Evolutionary conservation across 2,329 filamentous ascomycete genomes (phyloP).

Genomic region (Rhytidhysteron rufulum): DNA sequence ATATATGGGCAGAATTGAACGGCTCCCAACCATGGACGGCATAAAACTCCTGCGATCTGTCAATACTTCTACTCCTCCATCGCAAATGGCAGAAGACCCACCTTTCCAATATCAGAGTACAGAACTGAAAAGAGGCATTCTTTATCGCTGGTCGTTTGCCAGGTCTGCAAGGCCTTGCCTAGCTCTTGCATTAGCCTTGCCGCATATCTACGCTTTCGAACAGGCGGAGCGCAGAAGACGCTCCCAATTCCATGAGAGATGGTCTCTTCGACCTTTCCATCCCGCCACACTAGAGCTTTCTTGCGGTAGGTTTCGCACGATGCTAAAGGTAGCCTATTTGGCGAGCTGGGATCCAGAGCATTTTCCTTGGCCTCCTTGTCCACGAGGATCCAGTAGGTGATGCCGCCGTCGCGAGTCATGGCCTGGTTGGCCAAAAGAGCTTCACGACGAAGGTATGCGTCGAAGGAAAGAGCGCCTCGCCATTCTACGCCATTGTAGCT

Average conservation of each 20-base stretch:
- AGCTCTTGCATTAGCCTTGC: conserved; percentile 73
- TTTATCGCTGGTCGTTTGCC: conserved; percentile 43
- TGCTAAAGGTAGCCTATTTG: conserved; percentile 46
- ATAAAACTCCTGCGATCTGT: conserved; percentile 83
- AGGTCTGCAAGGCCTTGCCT: conserved; percentile 50
- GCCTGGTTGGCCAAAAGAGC: conserved; percentile 48
- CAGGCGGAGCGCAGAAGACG: conserved; percentile 69
- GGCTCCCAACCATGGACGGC: conserved; percentile 71
- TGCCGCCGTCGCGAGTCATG: conserved; percentile 51
- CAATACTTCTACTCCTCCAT: conserved; percentile 68
- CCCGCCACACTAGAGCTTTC: conserved; percentile 41
- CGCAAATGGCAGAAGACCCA: conserved; percentile 56
- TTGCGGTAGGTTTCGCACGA: conserved; percentile 57
- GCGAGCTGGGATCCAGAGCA: conserved; percentile 33
- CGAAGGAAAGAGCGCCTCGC: conserved; percentile 52
- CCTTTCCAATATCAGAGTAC: conserved; percentile 77
- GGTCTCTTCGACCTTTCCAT: conserved; percentile 52
- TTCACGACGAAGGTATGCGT: conserved; percentile 58
- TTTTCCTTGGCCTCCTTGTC: conserved; percentile 37
- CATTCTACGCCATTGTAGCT: conserved; percentile 55
- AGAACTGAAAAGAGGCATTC: conserved; percentile 67
- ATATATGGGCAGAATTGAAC: conserved; percentile 69
- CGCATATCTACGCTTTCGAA: conserved; percentile 72
- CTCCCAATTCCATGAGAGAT: conserved; percentile 72
- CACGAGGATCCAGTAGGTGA: conserved; percentile 60